Base-by-base conservation (phyloP, 305 asterid genomes). In the Euphrasia arctica region DNA sequence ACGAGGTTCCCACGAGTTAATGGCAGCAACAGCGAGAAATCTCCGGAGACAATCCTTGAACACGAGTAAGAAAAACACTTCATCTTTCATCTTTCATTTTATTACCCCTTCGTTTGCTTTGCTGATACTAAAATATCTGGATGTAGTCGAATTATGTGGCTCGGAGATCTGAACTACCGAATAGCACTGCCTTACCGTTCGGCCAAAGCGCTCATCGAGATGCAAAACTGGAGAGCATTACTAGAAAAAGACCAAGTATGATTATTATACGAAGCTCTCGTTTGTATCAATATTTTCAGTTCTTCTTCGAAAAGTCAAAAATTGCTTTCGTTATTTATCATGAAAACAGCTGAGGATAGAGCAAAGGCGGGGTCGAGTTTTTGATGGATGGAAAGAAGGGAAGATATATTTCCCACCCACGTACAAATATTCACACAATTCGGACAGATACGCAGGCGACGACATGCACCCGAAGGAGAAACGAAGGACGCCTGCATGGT, bases 211-310 rank as follows among this genome's bases (percentile, higher is more conserved):
- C 98, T 88, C 39, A 82, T 94, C 18, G 99, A 85, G 79, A 94
- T 94, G 99, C 99, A 94, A 82, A 94, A 91, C 80, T 94, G 99
- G 99, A 84, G 96, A 79, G 95, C 96, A 22, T 68, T 94, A 72
- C 68, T 88, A 72, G 98, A 94, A 64, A 88, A 85, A 29, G 99
- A 94, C 80, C 99, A 94, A 87, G 99, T 85, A 85, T 58, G 81
- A 60, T 7, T 8, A 39, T 39, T 18, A 18, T 18, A 39, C 43
- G 43, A 8, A 25, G 6, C 32, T 70, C 79, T 60, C 48, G 42
- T 29, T 58, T 22, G 32, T 9, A 34, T 58, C 54, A 62, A 71
- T 52, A 52, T 52, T 45, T 52, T 62, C 13, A 10, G 59, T 58
- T 51, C 10, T 27, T 58, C 45, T 18, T 18, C 22, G 22, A 18